Evolutionary conservation across 2,329 filamentous ascomycete species (phyloP), one percentile per base, ranked within the genome.

Genomic region (Scedosporium apiospermum): DNA sequence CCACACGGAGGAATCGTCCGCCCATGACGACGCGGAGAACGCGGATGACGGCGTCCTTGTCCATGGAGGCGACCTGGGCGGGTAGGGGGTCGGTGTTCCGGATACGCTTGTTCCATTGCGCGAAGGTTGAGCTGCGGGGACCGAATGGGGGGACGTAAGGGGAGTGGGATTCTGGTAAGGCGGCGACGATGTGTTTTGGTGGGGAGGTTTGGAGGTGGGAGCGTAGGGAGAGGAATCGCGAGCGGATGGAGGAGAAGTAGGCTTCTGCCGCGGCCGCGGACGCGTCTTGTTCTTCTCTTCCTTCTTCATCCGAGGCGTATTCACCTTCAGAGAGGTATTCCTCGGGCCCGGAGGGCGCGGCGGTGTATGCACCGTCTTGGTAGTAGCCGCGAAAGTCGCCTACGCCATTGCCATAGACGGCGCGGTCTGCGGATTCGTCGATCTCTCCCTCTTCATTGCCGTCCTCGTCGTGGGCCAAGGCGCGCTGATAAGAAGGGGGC

Each of bases 301-400:
- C 30, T 10, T 10, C 30, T 3, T 34, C 30, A 10, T 10, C 30
- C 30, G 30, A 34, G 30, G 23, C 7, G n/a, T 73, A 71, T 10
- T 69, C 65, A 5, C 72, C 66, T 10, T 67, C 63, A 14, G 70
- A 66, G 26, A 72, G 71, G 10, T 71, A 69, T 9, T 68, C 65
- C 6, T 68, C 66, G 1, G 71, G 66, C 26, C 67, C 67, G 30
- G 79, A 75, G 0, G 84, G 80, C 2, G 81, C 78, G 3, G 87
- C 89, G 26, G 88, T 84, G 71, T 91, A 96, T 44, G 90, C 89
- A 58, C 91, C 92, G 67, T 96, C 90, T 16, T 86, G 78, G 71
- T 90, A 95, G 69, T 85, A 87, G 10, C 88, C 89, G 62, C 82
- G 75, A 23, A 79, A 76, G 68, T 88, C 83, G 61, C 81, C 80